phyloP scores from a whole-genome alignment of 306 rosid genomes.

The Trifolium subterraneum region DNA sequence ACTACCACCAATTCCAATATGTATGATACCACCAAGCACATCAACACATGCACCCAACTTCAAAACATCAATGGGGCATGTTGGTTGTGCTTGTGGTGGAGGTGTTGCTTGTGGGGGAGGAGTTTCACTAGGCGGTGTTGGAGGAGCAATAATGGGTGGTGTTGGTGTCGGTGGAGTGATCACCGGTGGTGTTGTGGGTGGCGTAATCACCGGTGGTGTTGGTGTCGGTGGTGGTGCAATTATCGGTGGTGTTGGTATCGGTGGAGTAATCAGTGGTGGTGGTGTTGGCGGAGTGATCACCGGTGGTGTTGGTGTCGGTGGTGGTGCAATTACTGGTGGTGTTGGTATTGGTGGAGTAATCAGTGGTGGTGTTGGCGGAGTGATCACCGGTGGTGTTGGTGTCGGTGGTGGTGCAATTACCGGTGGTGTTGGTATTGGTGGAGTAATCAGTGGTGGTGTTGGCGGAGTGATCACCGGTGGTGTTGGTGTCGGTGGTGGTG shows the following conservation, averaged over 20 bases:
- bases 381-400: constrained; percentile 45
- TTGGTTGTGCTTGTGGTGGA: constrained; percentile 58
- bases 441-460: constrained; percentile 3
- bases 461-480: constrained; percentile 25
- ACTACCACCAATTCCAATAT: constrained; percentile 74
- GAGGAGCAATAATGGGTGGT: neutral
- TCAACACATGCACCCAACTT: constrained; percentile 87
- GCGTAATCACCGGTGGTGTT: constrained; percentile 14
- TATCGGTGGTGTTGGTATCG: neutral
- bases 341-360: constrained; percentile 24
- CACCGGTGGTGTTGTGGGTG: constrained; percentile 51
- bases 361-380: constrained; percentile 48
- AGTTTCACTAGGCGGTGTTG: constrained; percentile 39
- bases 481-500: neutral
- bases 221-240: neutral
- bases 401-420: constrained; percentile 50
- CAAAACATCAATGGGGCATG: constrained; percentile 73
- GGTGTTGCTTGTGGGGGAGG: constrained; percentile 65
- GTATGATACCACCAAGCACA: constrained; percentile 79
- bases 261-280: neutral
- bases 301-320: constrained; percentile 10
- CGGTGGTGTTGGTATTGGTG: constrained; percentile 28
- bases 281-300: neutral
- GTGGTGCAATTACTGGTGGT: constrained; percentile 10
- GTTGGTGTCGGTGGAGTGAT: constrained; percentile 37